These are phyloP conservation scores for Conticribra weissflogii DNA, from an alignment of 108 stramenopile species.

Conservation along the genomic window DNA sequence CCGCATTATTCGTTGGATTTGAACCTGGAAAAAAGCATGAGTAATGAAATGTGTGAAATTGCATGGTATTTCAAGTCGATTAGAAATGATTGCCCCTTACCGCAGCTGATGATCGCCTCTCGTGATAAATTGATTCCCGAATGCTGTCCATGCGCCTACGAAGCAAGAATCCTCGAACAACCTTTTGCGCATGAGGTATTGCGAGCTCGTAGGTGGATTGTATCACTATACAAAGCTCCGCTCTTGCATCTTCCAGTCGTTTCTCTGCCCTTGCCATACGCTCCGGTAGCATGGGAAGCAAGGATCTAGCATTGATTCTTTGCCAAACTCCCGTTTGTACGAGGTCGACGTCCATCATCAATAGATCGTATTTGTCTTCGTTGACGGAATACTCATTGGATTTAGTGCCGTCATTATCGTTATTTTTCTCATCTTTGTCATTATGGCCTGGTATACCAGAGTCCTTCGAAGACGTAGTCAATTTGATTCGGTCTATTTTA, in stretches of 20 bases:
- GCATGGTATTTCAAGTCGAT: not conserved
- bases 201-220: conserved; percentile 37
- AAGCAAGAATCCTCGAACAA: conserved; percentile 25
- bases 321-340: conserved; percentile 43
- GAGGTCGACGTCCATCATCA: conserved; percentile 47
- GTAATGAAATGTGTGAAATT: not conserved
- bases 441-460: too few relatives aligned
- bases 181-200: conserved; percentile 32
- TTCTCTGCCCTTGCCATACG: conserved; percentile 7
- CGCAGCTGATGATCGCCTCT: conserved; percentile 21
- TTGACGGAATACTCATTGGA: not conserved
- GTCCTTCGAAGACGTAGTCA: too few relatives aligned
- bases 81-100: not conserved
- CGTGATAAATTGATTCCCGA: not conserved
- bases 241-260: conserved; percentile 12
- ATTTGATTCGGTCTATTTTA: too few relatives aligned
- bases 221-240: conserved; percentile 34
- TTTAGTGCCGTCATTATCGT: too few relatives aligned
- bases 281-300: conserved; percentile 22
- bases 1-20: conserved; percentile 23
- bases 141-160: conserved; percentile 2
- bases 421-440: not conserved
- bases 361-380: not conserved
- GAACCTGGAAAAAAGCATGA: not conserved
- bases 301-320: conserved; percentile 24